These are phyloP conservation scores for Colletotrichum sp. DNA, from an alignment of 2,329 filamentous ascomycete genomes.

Conservation along the genomic window DNA sequence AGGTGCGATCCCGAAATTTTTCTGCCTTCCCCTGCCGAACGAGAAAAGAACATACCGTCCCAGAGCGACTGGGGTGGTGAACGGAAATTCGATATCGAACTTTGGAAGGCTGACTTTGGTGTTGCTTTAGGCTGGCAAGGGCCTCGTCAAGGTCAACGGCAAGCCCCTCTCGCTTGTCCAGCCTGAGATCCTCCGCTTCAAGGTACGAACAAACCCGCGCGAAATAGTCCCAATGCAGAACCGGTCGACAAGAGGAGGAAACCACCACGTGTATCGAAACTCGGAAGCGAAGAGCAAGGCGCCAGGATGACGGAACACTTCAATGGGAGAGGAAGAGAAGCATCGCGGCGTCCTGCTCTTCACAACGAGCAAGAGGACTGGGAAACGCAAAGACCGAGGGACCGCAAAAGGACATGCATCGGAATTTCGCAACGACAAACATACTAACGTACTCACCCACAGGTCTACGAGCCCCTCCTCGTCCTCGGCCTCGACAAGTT, in stretches of 20 bases:
- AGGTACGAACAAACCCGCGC: slow-evolving; percentile 61
- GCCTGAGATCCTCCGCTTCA: slow-evolving; percentile 97
- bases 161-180: slow-evolving; percentile 92
- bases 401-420: background rate
- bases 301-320: background rate
- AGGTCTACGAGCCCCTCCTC: slow-evolving; percentile 98
- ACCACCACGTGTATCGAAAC: background rate
- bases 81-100: background rate
- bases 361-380: background rate
- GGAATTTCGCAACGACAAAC: background rate
- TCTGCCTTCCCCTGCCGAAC: background rate
- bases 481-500: slow-evolving; percentile 98
- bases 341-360: background rate
- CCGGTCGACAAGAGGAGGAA: slow-evolving; percentile 11
- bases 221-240: background rate
- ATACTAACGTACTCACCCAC: slow-evolving; percentile 16
- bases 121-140: slow-evolving; percentile 49
- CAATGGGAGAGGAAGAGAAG: background rate
- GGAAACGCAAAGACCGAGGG: background rate
- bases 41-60: background rate
- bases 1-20: background rate
- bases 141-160: slow-evolving; percentile 99
- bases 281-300: background rate
- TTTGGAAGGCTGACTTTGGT: slow-evolving; percentile 32
- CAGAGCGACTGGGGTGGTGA: background rate